Conservation (phyloP, 176 grass and related monocot species). For the Ananas comosus region DNA sequence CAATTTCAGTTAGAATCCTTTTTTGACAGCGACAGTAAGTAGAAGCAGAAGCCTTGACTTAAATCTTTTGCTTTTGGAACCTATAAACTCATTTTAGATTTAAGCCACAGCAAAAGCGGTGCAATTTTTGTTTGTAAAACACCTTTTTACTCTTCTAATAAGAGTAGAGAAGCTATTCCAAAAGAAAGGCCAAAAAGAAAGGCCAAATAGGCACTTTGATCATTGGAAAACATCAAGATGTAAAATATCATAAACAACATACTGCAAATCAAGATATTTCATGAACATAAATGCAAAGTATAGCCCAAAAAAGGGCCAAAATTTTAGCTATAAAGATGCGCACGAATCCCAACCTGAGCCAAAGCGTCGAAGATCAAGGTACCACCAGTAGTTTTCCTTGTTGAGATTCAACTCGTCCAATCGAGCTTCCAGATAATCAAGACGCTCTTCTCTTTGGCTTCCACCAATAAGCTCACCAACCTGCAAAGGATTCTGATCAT, state of each 20-base stretch:
- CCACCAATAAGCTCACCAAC: conserved; percentile 94
- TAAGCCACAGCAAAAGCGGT: no score
- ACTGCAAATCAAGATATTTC: neutral
- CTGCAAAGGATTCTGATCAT: conserved; percentile 29
- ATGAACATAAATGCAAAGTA: neutral
- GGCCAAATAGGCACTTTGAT: neutral
- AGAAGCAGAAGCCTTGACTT: no score
- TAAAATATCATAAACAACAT: no score
- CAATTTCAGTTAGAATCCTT: no score
- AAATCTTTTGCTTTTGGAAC: no score
- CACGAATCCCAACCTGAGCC: conserved; percentile 62
- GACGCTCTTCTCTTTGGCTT: conserved; percentile 98
- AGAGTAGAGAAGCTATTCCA: no score
- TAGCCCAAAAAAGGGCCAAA: neutral
- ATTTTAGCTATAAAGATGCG: neutral
- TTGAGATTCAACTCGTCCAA: conserved; percentile 78
- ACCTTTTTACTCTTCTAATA: no score
- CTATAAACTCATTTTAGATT: no score
- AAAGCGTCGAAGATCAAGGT: conserved; percentile 79
- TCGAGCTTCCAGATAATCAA: conserved; percentile 76
- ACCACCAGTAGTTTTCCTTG: conserved; percentile 98
- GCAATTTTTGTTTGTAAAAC: no score
- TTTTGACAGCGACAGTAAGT: no score
- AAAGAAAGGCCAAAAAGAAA: no score
- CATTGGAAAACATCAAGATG: neutral